Percentiles rank a stretch among this genome's conserved stretches.
phyloP scores from a whole-genome alignment of 139 green algal species.

The Haematococcus lacustris region DNA sequence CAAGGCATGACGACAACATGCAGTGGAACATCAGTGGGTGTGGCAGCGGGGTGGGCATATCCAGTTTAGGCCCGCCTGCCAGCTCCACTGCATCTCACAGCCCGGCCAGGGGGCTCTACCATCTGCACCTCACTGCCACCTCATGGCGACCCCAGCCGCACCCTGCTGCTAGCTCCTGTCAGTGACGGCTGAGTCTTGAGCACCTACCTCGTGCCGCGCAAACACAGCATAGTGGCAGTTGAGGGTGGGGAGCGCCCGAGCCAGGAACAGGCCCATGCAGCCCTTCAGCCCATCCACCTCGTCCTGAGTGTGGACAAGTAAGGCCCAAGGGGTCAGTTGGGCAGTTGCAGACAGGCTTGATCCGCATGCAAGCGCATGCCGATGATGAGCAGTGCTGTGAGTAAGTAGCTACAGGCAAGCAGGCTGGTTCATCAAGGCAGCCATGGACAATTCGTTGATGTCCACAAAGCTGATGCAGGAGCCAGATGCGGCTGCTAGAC shows the following conservation, averaged over 20 bases:
- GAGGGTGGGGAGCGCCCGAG: conserved; percentile 8
- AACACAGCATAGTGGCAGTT: conserved; percentile 20
- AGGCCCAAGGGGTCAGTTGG: no score
- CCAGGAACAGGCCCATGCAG: conserved; percentile 27
- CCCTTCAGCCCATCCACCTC: conserved; percentile 28
- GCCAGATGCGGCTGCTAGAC: no score
- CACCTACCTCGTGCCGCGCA: conserved; percentile 4
- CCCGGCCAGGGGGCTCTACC: no score
- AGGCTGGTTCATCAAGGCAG: background rate
- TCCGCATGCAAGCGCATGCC: background rate
- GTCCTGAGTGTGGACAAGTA: background rate
- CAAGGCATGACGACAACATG: no score
- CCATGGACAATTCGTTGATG: background rate
- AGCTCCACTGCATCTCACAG: no score
- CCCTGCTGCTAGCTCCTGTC: background rate
- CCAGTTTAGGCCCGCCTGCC: no score
- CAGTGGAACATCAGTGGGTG: no score
- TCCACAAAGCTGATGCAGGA: background rate
- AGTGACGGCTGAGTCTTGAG: background rate
- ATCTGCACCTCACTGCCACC: background rate
- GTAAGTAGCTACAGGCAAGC: background rate
- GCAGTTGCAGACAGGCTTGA: no score
- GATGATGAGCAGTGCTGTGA: background rate
- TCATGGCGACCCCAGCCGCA: background rate
- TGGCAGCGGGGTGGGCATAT: no score